Base-by-base conservation (phyloP, 1,284 basidiomycete species). In the Ganoderma sinense region DNA sequence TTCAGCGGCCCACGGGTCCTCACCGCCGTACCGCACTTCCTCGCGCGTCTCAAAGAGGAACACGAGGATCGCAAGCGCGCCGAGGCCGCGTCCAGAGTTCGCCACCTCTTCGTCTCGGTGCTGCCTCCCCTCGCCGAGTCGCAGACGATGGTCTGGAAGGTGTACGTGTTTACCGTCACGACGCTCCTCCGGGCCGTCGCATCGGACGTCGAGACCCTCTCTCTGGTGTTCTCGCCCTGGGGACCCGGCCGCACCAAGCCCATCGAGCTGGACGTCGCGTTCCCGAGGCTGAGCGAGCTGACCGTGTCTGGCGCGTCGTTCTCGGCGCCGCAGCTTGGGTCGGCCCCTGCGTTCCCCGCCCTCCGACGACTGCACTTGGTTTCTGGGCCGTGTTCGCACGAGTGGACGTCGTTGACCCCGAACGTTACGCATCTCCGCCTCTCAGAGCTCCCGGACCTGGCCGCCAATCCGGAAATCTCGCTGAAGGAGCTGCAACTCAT, bases 61-160 rank as follows among this genome's bases (percentile, higher is more conserved):
- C 58, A 73, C 43, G 64, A 56, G 18, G 70, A 73, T 55, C 63
- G 64, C 18, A 53, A 43, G 1, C 72, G 67, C 43, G 64, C 68
- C 4, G 70, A 69, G 4, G 63, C 67, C 55, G 39, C 69, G 4
- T 69, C 72, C 5, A 70, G 70, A 56, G 70, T 73, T 11, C 70
- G 72, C 2, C 72, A 73, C 58, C 72, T 73, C 48, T 73, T 70
- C 20, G 66, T 73, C 40, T 73, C 72, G 23, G 56, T 73, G 39
- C 65, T 68, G 63, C 69, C 2, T 70, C 66, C 26, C 51, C 53
- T 31, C 63, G 65, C 66, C 64, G 66, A 41, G 29, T 64, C 39
- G 53, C 62, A 41, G 70, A 71, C 53, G 40, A 68, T 41, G 58
- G 23, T 53, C 58, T 71, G 43, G 70, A 73, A 65, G 72, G 65